Evolutionary conservation across 2,329 filamentous ascomycete genomes (phyloP).

Genomic region (Pseudogymnoascus sp.): DNA sequence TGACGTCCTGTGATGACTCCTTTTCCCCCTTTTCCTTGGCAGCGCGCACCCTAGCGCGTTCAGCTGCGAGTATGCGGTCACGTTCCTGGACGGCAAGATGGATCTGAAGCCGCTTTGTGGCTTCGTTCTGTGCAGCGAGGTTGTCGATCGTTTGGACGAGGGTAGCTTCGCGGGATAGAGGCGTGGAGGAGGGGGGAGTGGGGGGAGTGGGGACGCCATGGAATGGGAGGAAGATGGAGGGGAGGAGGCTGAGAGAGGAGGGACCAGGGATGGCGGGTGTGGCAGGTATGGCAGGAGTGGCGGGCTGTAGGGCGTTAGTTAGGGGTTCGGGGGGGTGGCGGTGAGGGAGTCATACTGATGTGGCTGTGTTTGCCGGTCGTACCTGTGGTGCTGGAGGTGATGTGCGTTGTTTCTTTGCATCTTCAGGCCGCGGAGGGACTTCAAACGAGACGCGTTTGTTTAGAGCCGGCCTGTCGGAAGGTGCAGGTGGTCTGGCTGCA

Average conservation of each 20-base stretch:
- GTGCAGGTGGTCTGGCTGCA: not conserved
- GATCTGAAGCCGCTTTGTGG: slow-evolving; percentile 19
- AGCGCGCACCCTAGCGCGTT: slow-evolving; percentile 14
- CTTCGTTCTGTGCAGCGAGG: slow-evolving; percentile 19
- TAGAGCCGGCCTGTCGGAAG: not conserved
- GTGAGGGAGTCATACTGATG: not conserved
- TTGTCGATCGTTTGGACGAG: slow-evolving; percentile 19
- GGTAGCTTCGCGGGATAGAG: slow-evolving; percentile 12
- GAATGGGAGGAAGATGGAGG: slow-evolving; percentile 24
- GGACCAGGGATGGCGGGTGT: not conserved
- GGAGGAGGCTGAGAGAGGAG: slow-evolving; percentile 1
- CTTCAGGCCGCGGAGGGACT: slow-evolving; percentile 10
- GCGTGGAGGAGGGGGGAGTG: not conserved
- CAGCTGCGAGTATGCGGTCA: slow-evolving; percentile 11
- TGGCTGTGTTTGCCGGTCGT: not conserved
- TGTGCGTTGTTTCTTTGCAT: not conserved
- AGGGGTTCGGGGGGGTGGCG: not conserved
- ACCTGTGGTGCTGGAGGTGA: not conserved
- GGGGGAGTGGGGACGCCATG: slow-evolving; percentile 12
- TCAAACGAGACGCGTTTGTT: slow-evolving; percentile 14
- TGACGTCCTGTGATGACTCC: not conserved
- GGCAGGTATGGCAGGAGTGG: not conserved
- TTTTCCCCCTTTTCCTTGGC: not conserved
- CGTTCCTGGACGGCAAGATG: slow-evolving; percentile 14
- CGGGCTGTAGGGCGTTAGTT: not conserved